These are phyloP conservation scores for Spiraea crenata DNA, from an alignment of 331 rosid species.

Conservation along the genomic window DNA sequence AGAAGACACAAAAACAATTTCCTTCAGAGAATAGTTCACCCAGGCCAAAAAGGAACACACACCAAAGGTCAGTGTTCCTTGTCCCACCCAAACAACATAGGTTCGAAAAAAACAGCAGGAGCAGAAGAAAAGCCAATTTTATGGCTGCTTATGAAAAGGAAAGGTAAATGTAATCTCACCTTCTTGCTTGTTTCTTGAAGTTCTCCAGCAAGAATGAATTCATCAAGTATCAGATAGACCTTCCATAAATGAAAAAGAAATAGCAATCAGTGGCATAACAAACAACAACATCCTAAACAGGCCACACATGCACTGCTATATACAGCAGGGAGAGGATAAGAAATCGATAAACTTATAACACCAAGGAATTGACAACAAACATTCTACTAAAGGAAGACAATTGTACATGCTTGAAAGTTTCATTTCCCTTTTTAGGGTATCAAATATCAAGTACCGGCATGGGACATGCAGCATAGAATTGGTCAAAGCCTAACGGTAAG, in stretches of 20 bases:
- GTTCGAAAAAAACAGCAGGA: background rate
- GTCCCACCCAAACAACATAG: background rate
- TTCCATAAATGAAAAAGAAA: conserved; percentile 30
- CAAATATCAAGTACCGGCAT: too few species aligned
- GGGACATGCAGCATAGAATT: background rate
- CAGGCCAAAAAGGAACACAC: background rate
- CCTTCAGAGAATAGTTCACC: background rate
- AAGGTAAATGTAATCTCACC: conserved; percentile 40
- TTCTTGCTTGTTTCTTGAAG: conserved; percentile 99
- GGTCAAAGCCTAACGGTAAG: background rate
- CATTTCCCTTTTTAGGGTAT: too few species aligned
- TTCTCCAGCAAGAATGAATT: conserved; percentile 98
- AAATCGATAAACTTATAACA: background rate
- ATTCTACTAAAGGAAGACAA: background rate
- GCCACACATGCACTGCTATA: background rate
- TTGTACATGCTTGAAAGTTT: too few species aligned
- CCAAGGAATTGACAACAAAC: background rate
- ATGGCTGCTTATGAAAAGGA: background rate
- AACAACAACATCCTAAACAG: background rate
- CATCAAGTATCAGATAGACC: conserved; percentile 98
- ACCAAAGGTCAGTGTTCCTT: background rate
- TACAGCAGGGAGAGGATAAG: background rate
- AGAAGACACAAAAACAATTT: background rate
- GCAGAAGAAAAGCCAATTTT: background rate
- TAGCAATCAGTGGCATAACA: conserved; percentile 5